phyloP scores from a whole-genome alignment of 2,329 filamentous ascomycete species.

The Ophidiomyces ophidiicola region DNA sequence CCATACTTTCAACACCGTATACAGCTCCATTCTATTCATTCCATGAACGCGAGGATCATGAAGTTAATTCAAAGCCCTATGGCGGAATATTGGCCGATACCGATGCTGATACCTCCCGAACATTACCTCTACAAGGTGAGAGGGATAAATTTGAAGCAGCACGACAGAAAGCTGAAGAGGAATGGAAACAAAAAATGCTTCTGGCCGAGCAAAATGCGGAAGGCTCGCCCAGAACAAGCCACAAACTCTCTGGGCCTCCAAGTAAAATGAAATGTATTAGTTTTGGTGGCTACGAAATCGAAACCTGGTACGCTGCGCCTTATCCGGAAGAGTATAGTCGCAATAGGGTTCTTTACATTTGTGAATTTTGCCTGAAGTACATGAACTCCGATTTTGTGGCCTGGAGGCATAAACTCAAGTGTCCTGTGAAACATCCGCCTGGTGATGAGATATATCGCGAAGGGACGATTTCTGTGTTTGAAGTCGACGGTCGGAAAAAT shows the following conservation, averaged over 20 bases:
- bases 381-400: slow-evolving; percentile 99
- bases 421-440: slow-evolving; percentile 87
- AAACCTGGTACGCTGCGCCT: slow-evolving; percentile 96
- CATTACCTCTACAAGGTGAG: slow-evolving; percentile 67
- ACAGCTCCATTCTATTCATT: slow-evolving; percentile 77
- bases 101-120: slow-evolving; percentile 84
- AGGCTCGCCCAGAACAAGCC: slow-evolving; percentile 50
- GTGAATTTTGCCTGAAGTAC: slow-evolving; percentile 98
- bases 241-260: slow-evolving; percentile 70
- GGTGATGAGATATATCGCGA: slow-evolving; percentile 98
- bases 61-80: slow-evolving; percentile 84
- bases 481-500: slow-evolving; percentile 89
- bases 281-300: slow-evolving; percentile 94
- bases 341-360: slow-evolving; percentile 94
- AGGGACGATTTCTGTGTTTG: slow-evolving; percentile 86
- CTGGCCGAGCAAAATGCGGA: slow-evolving; percentile 52
- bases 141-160: slow-evolving; percentile 80
- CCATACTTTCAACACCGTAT: slow-evolving; percentile 49
- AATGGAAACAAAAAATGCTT: slow-evolving; percentile 63
- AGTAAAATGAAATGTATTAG: slow-evolving; percentile 99
- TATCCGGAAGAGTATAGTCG: slow-evolving; percentile 98
- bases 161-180: slow-evolving; percentile 79
- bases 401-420: slow-evolving; percentile 95
- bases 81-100: slow-evolving; percentile 80
- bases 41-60: slow-evolving; percentile 77